phyloP scores from a whole-genome alignment of 2,329 filamentous ascomycete species.

The Plenodomus biglobosus region DNA sequence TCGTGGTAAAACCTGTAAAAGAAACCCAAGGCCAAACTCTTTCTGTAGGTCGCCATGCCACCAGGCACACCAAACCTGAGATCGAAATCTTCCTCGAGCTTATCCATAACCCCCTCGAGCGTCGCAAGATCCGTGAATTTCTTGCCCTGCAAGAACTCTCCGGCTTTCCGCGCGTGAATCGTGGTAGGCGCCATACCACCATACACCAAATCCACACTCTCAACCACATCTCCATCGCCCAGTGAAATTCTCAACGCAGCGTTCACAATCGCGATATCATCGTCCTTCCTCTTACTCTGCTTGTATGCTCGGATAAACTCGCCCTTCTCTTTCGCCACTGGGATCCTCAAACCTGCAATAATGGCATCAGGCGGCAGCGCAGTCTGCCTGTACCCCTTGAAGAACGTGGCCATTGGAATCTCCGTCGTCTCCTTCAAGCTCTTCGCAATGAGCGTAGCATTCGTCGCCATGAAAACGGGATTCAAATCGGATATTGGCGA shows the following conservation, averaged over 20 bases:
- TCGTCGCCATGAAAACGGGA: conserved; percentile 86
- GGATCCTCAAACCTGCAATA: conserved; percentile 85
- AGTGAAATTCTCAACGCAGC: conserved; percentile 76
- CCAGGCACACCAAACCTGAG: conserved; percentile 88
- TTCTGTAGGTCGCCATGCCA: conserved; percentile 95
- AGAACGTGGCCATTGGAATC: conserved; percentile 91
- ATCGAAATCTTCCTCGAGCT: conserved; percentile 86
- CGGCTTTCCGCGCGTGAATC: conserved; percentile 78
- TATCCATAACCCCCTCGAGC: conserved; percentile 85
- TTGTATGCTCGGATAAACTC: conserved; percentile 92
- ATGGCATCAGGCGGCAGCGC: conserved; percentile 79
- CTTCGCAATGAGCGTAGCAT: conserved; percentile 78
- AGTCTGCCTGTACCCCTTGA: conserved; percentile 86
- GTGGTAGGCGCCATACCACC: conserved; percentile 95
- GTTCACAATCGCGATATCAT: conserved; percentile 97
- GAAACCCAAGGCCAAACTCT: conserved; percentile 86
- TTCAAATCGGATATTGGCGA: conserved; percentile 97
- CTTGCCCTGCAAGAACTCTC: conserved; percentile 73
- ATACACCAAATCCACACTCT: conserved; percentile 79
- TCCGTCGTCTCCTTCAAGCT: conserved; percentile 72
- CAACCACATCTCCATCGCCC: conserved; percentile 67
- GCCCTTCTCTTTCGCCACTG: conserved; percentile 69
- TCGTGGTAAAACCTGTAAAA: conserved; percentile 98
- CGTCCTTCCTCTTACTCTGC: conserved; percentile 94
- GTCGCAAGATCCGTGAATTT: conserved; percentile 78